A percentile compares a stretch with the other conserved stretches of the same genome.
phyloP scores from a whole-genome alignment of 2,329 filamentous ascomycete species.

The Metarhizium guizhouense region DNA sequence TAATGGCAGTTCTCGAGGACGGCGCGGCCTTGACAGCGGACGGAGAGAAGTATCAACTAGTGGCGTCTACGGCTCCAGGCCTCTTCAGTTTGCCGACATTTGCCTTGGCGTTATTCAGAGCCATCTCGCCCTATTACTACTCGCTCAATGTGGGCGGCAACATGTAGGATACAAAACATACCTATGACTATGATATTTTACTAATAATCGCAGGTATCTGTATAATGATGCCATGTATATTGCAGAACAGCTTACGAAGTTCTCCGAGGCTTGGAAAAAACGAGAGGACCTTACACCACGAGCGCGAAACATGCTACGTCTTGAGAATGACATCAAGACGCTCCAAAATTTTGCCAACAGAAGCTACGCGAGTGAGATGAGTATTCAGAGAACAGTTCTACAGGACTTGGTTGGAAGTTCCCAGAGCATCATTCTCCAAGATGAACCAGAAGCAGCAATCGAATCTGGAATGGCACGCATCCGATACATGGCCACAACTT shows the following conservation, averaged over 20 bases:
- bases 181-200: background rate
- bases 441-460: constrained; percentile 42
- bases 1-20: constrained; percentile 52
- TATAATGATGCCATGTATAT: constrained; percentile 62
- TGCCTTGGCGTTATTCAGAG: constrained; percentile 69
- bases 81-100: constrained; percentile 66
- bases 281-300: constrained; percentile 41
- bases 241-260: constrained; percentile 44
- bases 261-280: constrained; percentile 41
- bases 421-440: constrained; percentile 51
- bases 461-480: constrained; percentile 45
- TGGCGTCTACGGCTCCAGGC: constrained; percentile 58
- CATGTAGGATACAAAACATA: constrained; percentile 40
- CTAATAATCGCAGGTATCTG: constrained; percentile 39
- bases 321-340: constrained; percentile 51
- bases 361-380: constrained; percentile 53
- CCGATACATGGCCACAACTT: constrained; percentile 42
- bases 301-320: constrained; percentile 44
- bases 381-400: constrained; percentile 51
- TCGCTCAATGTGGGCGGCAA: constrained; percentile 50
- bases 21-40: constrained; percentile 49
- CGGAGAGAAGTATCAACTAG: constrained; percentile 43
- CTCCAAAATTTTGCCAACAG: constrained; percentile 52
- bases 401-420: constrained; percentile 51
- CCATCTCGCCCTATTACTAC: constrained; percentile 68